phyloP scores from a whole-genome alignment of 352 stramenopile genomes.

The Peronospora tabacina region DNA sequence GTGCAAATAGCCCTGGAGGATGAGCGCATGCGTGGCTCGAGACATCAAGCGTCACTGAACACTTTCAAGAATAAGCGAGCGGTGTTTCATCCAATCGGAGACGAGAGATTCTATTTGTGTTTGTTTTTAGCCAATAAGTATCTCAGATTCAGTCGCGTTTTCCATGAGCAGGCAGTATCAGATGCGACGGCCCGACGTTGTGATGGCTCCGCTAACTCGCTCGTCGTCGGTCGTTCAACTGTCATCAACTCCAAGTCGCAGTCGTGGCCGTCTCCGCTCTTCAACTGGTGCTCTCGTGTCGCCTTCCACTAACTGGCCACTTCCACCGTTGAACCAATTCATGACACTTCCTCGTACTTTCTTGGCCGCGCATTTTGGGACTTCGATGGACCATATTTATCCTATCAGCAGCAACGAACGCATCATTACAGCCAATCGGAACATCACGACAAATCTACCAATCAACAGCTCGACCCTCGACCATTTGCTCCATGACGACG shows the following conservation, averaged over 20 bases:
- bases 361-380: slow-evolving; percentile 12
- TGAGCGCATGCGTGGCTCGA: slow-evolving; percentile 32
- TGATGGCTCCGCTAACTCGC: slow-evolving; percentile 4
- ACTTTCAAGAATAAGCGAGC: no score
- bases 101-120: not conserved
- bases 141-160: not conserved
- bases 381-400: slow-evolving; percentile 1
- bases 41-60: no score
- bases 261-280: not conserved
- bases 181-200: slow-evolving; percentile 19
- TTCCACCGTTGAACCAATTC: slow-evolving; percentile 31
- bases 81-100: not conserved
- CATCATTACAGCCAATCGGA: not conserved
- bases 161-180: not conserved
- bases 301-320: slow-evolving; percentile 6
- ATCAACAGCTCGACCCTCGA: slow-evolving; percentile 5
- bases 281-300: not conserved
- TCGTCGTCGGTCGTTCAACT: slow-evolving; percentile 1
- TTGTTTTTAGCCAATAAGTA: slow-evolving; percentile 2
- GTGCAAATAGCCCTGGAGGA: slow-evolving; percentile 81
- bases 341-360: slow-evolving; percentile 27
- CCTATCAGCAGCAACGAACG: not conserved
- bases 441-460: not conserved
- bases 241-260: slow-evolving; percentile 1
- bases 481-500: slow-evolving; percentile 20